Percentiles rank a stretch among this genome's conserved stretches.
phyloP scores from a whole-genome alignment of 2,329 filamentous ascomycete species.

The Diaporthe aspalathi region DNA sequence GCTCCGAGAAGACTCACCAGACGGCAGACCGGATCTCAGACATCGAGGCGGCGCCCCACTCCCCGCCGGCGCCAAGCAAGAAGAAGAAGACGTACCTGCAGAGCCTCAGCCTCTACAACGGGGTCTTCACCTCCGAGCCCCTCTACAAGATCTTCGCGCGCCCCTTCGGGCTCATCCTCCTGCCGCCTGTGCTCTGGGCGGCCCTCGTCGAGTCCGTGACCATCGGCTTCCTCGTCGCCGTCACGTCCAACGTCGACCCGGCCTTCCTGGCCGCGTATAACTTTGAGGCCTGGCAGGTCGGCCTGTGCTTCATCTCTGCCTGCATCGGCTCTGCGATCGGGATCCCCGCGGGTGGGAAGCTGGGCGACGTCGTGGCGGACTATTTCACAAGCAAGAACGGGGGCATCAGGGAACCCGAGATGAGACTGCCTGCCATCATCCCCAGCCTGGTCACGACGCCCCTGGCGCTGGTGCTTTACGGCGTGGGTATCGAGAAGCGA shows the following conservation, averaged over 20 bases:
- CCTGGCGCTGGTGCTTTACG: constrained; percentile 57
- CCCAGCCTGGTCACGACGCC: constrained; percentile 64
- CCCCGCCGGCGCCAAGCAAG: not conserved
- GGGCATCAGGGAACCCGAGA: constrained; percentile 69
- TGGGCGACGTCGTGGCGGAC: constrained; percentile 61
- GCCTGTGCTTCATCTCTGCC: constrained; percentile 62
- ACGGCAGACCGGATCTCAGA: constrained; percentile 36
- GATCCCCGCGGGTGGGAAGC: constrained; percentile 61
- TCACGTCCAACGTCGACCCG: constrained; percentile 63
- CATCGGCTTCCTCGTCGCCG: constrained; percentile 66
- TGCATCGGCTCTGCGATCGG: constrained; percentile 61
- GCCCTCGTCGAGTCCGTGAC: constrained; percentile 65
- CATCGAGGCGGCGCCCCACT: constrained; percentile 37
- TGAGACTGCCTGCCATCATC: constrained; percentile 66
- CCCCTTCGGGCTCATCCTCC: constrained; percentile 60
- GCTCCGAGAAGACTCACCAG: constrained; percentile 34
- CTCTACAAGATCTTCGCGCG: constrained; percentile 60
- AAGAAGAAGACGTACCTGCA: constrained; percentile 49
- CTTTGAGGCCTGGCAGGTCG: constrained; percentile 59
- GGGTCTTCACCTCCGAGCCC: constrained; percentile 57
- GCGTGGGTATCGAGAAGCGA: constrained; percentile 58
- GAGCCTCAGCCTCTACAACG: constrained; percentile 54
- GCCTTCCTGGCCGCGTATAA: constrained; percentile 57
- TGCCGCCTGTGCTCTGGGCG: constrained; percentile 67
- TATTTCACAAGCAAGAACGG: constrained; percentile 63